Evolutionary conservation across 2,329 filamentous ascomycete species (phyloP).

Genomic region (Herpotrichia juniperi): DNA sequence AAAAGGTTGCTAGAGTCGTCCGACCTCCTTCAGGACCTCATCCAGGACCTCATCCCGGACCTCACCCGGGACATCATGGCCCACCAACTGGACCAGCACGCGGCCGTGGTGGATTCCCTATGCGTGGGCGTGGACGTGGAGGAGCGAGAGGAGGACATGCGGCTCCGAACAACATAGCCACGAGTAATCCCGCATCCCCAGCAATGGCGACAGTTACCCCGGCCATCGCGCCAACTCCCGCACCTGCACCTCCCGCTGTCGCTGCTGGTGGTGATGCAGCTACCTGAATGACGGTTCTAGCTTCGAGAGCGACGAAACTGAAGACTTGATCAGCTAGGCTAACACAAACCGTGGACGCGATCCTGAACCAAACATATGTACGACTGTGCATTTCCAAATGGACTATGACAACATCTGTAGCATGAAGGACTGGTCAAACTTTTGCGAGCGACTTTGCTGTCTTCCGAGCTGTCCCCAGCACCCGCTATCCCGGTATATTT

Average conservation of each 20-base stretch:
- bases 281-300: conserved; percentile 12
- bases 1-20: conserved; percentile 48
- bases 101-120: conserved; percentile 37
- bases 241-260: conserved; percentile 3
- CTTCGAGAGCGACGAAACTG: too few species aligned
- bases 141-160: conserved; percentile 35
- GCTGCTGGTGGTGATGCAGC: conserved; percentile 15
- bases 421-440: too few species aligned
- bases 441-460: too few species aligned
- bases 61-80: conserved; percentile 21
- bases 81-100: conserved; percentile 35
- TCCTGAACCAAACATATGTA: not conserved
- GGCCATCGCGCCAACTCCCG: not conserved
- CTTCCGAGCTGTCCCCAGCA: too few species aligned
- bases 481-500: not conserved
- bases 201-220: conserved; percentile 1
- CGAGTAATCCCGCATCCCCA: conserved; percentile 15
- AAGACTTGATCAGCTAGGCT: not conserved
- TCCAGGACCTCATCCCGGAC: conserved; percentile 16
- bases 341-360: not conserved
- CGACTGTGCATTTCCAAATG: not conserved
- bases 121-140: conserved; percentile 39
- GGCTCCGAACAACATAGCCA: conserved; percentile 13
- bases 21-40: conserved; percentile 14
- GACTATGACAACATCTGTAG: not conserved